These are phyloP conservation scores for Cadophora sp. DNA, from an alignment of 2,329 filamentous ascomycete species.

Conservation along the genomic window DNA sequence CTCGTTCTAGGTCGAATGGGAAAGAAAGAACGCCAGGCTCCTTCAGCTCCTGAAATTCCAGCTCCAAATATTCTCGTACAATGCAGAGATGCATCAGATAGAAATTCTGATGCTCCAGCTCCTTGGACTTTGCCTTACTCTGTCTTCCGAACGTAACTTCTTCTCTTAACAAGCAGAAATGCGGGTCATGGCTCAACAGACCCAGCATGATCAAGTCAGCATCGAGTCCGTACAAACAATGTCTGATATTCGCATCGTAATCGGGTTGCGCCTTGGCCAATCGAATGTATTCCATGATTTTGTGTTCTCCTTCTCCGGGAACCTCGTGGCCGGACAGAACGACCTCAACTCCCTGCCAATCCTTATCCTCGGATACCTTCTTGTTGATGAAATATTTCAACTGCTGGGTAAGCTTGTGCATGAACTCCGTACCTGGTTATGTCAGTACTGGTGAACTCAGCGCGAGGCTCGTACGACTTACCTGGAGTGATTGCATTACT, in stretches of 20 bases:
- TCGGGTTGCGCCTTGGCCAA: conserved; percentile 93
- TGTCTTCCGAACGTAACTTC: conserved; percentile 96
- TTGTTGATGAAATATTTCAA: conserved; percentile 99
- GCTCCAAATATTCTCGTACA: conserved; percentile 93
- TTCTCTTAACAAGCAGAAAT: conserved; percentile 96
- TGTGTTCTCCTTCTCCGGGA: conserved; percentile 97
- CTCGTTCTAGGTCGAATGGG: conserved; percentile 88
- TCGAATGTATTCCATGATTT: conserved; percentile 99
- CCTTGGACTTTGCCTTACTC: conserved; percentile 88
- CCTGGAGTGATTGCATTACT: conserved; percentile 99
- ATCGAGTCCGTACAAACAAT: conserved; percentile 96
- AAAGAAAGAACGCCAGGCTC: conserved; percentile 74
- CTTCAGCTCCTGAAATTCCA: conserved; percentile 95
- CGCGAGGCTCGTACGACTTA: conserved; percentile 35
- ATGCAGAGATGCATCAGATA: conserved; percentile 97
- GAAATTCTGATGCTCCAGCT: conserved; percentile 98
- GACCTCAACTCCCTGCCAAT: conserved; percentile 97
- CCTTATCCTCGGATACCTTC: conserved; percentile 94
- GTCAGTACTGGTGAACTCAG: conserved; percentile 40
- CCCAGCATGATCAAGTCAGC: conserved; percentile 99
- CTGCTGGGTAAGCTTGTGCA: conserved; percentile 93
- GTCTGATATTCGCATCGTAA: conserved; percentile 91
- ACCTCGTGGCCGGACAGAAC: conserved; percentile 98
- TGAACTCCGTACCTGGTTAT: conserved; percentile 77
- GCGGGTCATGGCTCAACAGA: conserved; percentile 94